Evolutionary conservation across 176 grass and related monocot genomes (phyloP).

Genomic region (Poa annua): DNA sequence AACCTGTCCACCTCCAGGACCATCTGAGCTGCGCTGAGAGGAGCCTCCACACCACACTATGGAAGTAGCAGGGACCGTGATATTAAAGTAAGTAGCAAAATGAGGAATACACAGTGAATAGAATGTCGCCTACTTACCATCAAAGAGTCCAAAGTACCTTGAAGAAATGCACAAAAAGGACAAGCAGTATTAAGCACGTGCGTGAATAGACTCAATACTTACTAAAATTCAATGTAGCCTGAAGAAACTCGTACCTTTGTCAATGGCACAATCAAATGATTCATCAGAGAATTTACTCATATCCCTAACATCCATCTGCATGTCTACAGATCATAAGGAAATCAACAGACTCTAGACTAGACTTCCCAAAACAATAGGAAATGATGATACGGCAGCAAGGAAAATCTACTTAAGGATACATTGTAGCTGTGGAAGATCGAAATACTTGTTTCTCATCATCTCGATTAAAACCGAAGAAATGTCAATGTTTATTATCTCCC

Average conservation of each 20-base stretch:
- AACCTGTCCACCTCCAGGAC: slow-evolving; percentile 92
- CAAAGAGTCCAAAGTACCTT: slow-evolving; percentile 97
- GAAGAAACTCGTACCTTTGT: slow-evolving; percentile 75
- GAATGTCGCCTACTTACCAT: slow-evolving; percentile 71
- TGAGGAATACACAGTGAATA: slow-evolving; percentile 19
- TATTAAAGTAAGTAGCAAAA: slow-evolving; percentile 38
- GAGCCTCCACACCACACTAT: slow-evolving; percentile 91
- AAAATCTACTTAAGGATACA: slow-evolving; percentile 67
- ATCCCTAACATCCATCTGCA: slow-evolving; percentile 97
- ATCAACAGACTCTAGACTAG: slow-evolving; percentile 22
- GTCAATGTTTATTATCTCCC: slow-evolving; percentile 89
- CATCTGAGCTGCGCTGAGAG: slow-evolving; percentile 83
- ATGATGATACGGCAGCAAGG: not conserved
- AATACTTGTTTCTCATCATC: slow-evolving; percentile 93
- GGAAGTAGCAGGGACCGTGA: slow-evolving; percentile 40
- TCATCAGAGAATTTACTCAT: slow-evolving; percentile 84
- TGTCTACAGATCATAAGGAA: slow-evolving; percentile 65
- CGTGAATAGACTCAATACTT: not conserved
- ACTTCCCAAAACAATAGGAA: not conserved
- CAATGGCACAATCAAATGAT: slow-evolving; percentile 96
- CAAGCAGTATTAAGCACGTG: slow-evolving; percentile 11
- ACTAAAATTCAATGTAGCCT: slow-evolving; percentile 4
- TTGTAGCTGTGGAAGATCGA: slow-evolving; percentile 66
- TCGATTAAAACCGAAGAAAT: slow-evolving; percentile 90
- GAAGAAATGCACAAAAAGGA: slow-evolving; percentile 35